Conservation (phyloP, 2,329 filamentous ascomycete genomes). For the Cercospora citrullina region DNA sequence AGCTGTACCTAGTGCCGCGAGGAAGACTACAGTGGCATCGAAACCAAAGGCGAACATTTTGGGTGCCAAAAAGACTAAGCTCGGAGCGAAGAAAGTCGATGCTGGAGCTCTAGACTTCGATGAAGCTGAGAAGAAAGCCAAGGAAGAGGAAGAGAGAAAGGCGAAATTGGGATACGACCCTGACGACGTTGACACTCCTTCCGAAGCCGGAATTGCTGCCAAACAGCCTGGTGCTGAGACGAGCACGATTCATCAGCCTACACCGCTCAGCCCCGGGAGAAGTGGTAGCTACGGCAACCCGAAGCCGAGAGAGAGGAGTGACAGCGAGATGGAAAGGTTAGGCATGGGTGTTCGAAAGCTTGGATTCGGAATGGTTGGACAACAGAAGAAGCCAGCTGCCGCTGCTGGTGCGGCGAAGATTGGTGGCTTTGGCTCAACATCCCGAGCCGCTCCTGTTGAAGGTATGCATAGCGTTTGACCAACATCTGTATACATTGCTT, state of each 20-base stretch:
- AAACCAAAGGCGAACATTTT: slow-evolving; percentile 66
- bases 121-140: slow-evolving; percentile 93
- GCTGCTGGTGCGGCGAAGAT: slow-evolving; percentile 58
- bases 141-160: slow-evolving; percentile 94
- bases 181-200: slow-evolving; percentile 66
- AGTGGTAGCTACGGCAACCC: slow-evolving; percentile 58
- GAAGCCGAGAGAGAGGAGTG: slow-evolving; percentile 54
- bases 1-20: slow-evolving; percentile 75
- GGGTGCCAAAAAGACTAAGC: slow-evolving; percentile 67
- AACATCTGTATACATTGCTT: slow-evolving; percentile 1
- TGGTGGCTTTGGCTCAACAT: slow-evolving; percentile 72
- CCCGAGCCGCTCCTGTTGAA: slow-evolving; percentile 66
- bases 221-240: slow-evolving; percentile 46
- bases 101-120: slow-evolving; percentile 85
- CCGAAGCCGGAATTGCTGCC: slow-evolving; percentile 43
- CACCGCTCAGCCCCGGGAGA: slow-evolving; percentile 65
- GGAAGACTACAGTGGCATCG: slow-evolving; percentile 67
- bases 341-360: slow-evolving; percentile 85
- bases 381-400: slow-evolving; percentile 39
- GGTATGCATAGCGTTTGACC: slow-evolving; percentile 50
- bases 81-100: slow-evolving; percentile 70
- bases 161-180: slow-evolving; percentile 95
- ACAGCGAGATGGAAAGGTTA: slow-evolving; percentile 80
- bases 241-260: slow-evolving; percentile 69
- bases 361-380: slow-evolving; percentile 83